Conservation (phyloP, 148 eudicot species). For the Cornus florida region DNA sequence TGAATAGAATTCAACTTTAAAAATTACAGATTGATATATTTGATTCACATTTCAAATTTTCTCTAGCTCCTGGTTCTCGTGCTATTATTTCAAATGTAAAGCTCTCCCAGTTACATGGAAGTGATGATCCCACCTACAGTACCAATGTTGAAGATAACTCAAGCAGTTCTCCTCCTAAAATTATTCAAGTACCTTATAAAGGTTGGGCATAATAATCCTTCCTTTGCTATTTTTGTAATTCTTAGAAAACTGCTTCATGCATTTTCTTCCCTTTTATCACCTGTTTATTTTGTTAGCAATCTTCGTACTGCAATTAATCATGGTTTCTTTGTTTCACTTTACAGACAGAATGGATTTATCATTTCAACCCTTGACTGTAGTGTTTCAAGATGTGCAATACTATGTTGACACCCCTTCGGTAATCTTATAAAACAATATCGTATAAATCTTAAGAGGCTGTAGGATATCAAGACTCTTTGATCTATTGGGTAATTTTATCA, state of each 20-base stretch:
- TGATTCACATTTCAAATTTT: slow-evolving; percentile 3
- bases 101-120: slow-evolving; percentile 39
- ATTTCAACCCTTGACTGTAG: slow-evolving; percentile 60
- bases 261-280: not conserved
- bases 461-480: not conserved
- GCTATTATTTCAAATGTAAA: slow-evolving; percentile 66
- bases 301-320: not conserved
- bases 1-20: not conserved
- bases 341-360: slow-evolving; percentile 76
- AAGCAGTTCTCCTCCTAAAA: slow-evolving; percentile 1
- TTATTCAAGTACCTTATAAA: slow-evolving; percentile 22
- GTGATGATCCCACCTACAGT: slow-evolving; percentile 17
- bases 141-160: not conserved
- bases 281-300: not conserved
- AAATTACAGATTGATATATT: not conserved
- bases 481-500: not conserved
- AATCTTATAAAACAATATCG: slow-evolving; percentile 13
- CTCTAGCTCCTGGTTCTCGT: slow-evolving; percentile 60
- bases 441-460: not conserved
- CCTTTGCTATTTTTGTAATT: not conserved
- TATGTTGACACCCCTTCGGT: slow-evolving; percentile 72
- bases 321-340: slow-evolving; percentile 12
- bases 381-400: slow-evolving; percentile 72
- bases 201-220: slow-evolving; percentile 27
- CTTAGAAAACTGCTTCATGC: not conserved